Evolutionary conservation across 2,329 filamentous ascomycete species (phyloP), one percentile per base, ranked within the genome.

Genomic region (Fusarium piperis): DNA sequence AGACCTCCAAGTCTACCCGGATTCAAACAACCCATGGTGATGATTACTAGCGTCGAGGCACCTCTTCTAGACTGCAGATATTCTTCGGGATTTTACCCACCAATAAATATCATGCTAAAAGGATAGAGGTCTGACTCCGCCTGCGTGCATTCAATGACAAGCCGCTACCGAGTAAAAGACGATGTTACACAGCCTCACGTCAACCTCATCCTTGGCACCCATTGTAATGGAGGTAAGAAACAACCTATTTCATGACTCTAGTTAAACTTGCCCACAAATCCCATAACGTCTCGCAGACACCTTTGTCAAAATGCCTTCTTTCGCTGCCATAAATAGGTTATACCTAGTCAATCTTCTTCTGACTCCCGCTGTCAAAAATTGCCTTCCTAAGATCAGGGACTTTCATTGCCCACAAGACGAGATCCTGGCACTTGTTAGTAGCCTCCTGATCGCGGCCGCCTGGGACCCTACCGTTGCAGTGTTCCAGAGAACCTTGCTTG

Each of bases 401-500:
- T 6, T 53, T 62, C 65, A 71, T 69, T 3, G 59, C 38, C 6
- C 51, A 39, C 16, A 73, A 38, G 6, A 73, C 26, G 4, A 71
- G 8, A 41, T 74, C 70, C 72, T 74, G 23, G 6, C 13, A 32
- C 12, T 28, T n/a, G 36, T 60, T 20, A 65, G 51, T 13, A 18
- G 3, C 13, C 20, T 20, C 4, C 5, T 6, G 4, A n/a, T 16
- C 11, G 16, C 4, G 32, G 6, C 7, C 6, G 2, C 10, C 12
- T 16, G 15, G 15, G 20, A 2, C 39, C 62, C 46, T 65, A 70
- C 69, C 6, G 61, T 68, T 1, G 69, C 57, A 57, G 64, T 69
- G 28, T 65, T 51, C 70, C 67, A 75, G 4, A 74, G 38, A 30
- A 63, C 64, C 30, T 65, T 72, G 11, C 71, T 64, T 10, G 71